Evolutionary conservation across 2,329 filamentous ascomycete species (phyloP).

Genomic region (Botryotinia narcissicola): DNA sequence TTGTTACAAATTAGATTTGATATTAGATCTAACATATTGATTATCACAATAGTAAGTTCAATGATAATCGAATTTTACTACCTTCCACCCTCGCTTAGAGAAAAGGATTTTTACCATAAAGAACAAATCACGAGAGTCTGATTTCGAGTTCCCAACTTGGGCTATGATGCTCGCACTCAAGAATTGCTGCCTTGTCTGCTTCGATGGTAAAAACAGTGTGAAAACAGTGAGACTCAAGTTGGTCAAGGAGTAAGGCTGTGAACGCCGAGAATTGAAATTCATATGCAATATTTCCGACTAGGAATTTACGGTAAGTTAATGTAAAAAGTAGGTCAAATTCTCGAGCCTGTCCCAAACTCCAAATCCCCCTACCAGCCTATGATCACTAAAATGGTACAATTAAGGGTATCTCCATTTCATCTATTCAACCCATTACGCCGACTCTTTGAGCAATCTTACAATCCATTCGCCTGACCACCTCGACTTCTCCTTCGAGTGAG

Average conservation of each 20-base stretch:
- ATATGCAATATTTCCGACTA: no score
- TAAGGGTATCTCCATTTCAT: constrained; percentile 3
- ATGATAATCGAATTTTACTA: no score
- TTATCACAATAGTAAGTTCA: no score
- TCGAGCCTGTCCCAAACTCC: background rate
- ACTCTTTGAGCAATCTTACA: background rate
- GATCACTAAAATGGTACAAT: background rate
- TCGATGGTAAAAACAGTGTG: background rate
- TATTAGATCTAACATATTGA: no score
- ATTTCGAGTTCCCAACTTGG: no score
- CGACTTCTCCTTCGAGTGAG: constrained; percentile 32
- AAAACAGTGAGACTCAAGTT: background rate
- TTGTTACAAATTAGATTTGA: no score
- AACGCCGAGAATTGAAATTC: background rate
- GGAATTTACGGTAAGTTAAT: background rate
- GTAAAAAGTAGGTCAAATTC: background rate
- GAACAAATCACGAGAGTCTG: background rate
- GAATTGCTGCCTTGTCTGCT: background rate
- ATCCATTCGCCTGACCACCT: constrained; percentile 7
- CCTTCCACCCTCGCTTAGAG: no score
- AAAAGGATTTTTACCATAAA: no score
- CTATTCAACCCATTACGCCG: background rate
- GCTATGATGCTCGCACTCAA: background rate
- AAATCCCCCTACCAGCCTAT: background rate
- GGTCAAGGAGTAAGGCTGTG: no score